These are phyloP conservation scores for Acorus gramineus DNA, from an alignment of 106 monocot species.

Conservation along the genomic window DNA sequence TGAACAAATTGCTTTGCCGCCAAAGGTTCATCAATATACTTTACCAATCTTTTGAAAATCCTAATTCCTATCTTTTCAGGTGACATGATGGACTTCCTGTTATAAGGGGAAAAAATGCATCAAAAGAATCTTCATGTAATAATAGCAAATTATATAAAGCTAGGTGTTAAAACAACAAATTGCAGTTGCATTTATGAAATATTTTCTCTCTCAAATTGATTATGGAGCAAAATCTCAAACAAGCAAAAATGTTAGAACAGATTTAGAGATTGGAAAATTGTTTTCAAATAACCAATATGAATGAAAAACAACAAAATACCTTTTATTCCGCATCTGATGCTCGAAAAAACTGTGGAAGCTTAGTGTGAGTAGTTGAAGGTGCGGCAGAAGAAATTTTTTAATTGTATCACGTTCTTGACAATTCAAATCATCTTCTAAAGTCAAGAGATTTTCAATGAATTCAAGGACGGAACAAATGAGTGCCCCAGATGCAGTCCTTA, in stretches of 20 bases:
- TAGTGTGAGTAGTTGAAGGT: slow-evolving; percentile 46
- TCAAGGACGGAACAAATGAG: slow-evolving; percentile 62
- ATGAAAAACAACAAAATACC: slow-evolving; percentile 20
- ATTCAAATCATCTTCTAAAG: slow-evolving; percentile 45
- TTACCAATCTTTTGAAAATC: slow-evolving; percentile 59
- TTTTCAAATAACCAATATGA: not conserved
- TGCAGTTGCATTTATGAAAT: no score
- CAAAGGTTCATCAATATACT: slow-evolving; percentile 39
- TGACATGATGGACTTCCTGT: slow-evolving; percentile 42
- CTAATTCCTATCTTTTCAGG: slow-evolving; percentile 48
- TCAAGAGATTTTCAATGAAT: slow-evolving; percentile 72
- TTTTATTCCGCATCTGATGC: slow-evolving; percentile 24
- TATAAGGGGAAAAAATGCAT: not conserved
- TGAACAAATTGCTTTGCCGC: slow-evolving; percentile 49
- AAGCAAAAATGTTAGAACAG: not conserved
- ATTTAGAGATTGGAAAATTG: not conserved
- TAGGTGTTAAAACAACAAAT: no score
- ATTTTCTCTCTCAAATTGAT: no score
- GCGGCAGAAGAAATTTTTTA: slow-evolving; percentile 49
- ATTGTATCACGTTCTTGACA: slow-evolving; percentile 28
- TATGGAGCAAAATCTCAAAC: not conserved
- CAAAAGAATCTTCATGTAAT: no score
- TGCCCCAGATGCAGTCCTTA: slow-evolving; percentile 61
- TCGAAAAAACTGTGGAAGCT: slow-evolving; percentile 47
- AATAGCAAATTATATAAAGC: no score